Evolutionary conservation across 768 basidiomycete genomes (phyloP).

Genomic region (Suillus paluster): DNA sequence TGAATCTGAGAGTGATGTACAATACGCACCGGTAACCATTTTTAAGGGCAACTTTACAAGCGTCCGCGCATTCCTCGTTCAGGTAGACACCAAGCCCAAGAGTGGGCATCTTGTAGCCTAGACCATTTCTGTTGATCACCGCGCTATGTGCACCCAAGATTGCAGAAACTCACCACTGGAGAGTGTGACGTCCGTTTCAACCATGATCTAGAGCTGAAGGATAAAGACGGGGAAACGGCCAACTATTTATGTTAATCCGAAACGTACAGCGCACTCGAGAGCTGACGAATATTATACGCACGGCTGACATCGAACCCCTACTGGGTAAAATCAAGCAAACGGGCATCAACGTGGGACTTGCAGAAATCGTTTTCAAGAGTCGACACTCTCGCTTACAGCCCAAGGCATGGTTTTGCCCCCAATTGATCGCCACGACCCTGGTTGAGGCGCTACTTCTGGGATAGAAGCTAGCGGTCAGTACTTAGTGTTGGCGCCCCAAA

Average conservation of each 20-base stretch:
- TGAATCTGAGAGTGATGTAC: background rate
- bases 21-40: slow-evolving; percentile 14
- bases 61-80: slow-evolving; percentile 13
- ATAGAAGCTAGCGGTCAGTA: no score
- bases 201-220: background rate
- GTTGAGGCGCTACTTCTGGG: background rate
- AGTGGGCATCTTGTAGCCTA: slow-evolving; percentile 19
- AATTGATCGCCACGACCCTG: background rate
- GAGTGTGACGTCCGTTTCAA: slow-evolving; percentile 4
- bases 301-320: background rate
- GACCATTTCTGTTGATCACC: background rate
- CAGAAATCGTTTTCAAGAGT: background rate
- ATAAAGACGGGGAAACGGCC: background rate
- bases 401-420: background rate
- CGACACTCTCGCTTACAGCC: background rate
- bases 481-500: background rate
- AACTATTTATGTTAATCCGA: background rate
- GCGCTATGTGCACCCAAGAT: no score
- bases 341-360: background rate
- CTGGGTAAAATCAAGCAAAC: background rate
- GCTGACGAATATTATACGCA: background rate
- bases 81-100: slow-evolving; percentile 19
- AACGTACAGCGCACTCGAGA: no score
- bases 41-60: slow-evolving; percentile 14
- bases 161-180: slow-evolving; percentile 4